Evolutionary conservation across 805 yeast genomes (phyloP).

Genomic region (Brettanomyces nanus): DNA sequence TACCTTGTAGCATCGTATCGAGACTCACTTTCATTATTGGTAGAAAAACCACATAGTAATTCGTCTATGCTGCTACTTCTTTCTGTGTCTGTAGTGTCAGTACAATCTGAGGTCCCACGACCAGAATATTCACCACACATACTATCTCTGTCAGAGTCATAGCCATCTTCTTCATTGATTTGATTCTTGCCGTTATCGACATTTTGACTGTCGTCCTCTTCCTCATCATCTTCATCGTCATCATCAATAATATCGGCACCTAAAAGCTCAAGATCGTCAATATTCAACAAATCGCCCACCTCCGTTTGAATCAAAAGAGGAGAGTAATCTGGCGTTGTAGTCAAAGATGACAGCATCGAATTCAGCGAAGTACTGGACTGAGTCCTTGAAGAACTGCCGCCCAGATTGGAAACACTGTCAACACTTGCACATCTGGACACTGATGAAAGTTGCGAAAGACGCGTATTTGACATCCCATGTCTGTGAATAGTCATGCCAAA

Average conservation of each 20-base stretch:
- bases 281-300: conserved; percentile 20
- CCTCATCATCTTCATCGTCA: conserved; percentile 3
- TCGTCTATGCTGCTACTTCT: neutral
- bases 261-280: conserved; percentile 17
- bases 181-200: conserved; percentile 6
- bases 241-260: conserved; percentile 8
- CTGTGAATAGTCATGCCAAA: conserved; percentile 18
- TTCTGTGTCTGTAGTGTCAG: neutral
- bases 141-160: neutral
- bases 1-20: conserved; percentile 5
- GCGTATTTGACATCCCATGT: conserved; percentile 8
- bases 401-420: conserved; percentile 1
- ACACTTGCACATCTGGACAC: conserved; percentile 5
- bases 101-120: neutral
- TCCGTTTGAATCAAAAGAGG: conserved; percentile 23
- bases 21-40: neutral
- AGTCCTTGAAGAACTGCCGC: conserved; percentile 8
- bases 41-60: neutral
- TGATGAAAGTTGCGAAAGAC: conserved; percentile 3
- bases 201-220: conserved; percentile 5
- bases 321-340: conserved; percentile 24
- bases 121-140: neutral
- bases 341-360: conserved; percentile 14
- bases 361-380: conserved; percentile 15
- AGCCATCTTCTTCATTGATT: conserved; percentile 4